phyloP scores from a whole-genome alignment of 768 basidiomycete genomes.

The Sporobolomyces phaffii region DNA sequence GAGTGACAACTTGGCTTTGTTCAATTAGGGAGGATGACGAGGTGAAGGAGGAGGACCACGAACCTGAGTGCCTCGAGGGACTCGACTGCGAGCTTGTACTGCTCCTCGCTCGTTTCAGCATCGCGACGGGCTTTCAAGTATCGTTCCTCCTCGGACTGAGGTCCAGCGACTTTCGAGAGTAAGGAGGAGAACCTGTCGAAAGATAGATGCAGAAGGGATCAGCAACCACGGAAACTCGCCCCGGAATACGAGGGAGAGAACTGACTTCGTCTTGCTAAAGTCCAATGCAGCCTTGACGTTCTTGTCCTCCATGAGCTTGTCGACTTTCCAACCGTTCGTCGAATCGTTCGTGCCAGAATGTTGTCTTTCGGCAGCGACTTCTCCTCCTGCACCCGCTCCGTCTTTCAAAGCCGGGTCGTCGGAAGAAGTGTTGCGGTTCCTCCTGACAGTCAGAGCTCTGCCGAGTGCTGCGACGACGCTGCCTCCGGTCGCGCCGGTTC shows the following conservation, averaged over 20 bases:
- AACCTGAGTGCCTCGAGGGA: constrained; percentile 23
- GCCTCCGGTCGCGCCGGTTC: constrained; percentile 18
- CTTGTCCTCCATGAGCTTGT: constrained; percentile 17
- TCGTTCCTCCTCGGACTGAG: constrained; percentile 18
- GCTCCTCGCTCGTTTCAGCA: constrained; percentile 21
- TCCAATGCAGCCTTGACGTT: constrained; percentile 31
- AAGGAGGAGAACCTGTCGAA: constrained; percentile 26
- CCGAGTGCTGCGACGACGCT: constrained; percentile 29
- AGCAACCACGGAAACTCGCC: too few relatives aligned
- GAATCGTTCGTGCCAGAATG: neutral
- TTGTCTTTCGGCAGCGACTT: too few relatives aligned
- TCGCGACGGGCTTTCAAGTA: neutral
- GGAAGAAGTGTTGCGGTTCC: neutral
- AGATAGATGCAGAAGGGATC: neutral
- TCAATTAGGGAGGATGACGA: neutral
- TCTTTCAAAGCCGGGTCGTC: too few relatives aligned
- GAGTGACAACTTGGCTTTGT: too few relatives aligned
- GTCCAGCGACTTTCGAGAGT: constrained; percentile 19
- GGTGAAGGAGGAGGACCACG: neutral
- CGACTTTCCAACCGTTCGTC: neutral
- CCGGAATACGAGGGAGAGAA: neutral
- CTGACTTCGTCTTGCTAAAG: constrained; percentile 33
- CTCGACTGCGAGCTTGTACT: constrained; percentile 13
- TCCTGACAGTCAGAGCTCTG: constrained; percentile 23
- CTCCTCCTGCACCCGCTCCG: too few relatives aligned